These are phyloP conservation scores for Talaromyces sp. DNA, from an alignment of 2,329 filamentous ascomycete genomes.

Conservation along the genomic window DNA sequence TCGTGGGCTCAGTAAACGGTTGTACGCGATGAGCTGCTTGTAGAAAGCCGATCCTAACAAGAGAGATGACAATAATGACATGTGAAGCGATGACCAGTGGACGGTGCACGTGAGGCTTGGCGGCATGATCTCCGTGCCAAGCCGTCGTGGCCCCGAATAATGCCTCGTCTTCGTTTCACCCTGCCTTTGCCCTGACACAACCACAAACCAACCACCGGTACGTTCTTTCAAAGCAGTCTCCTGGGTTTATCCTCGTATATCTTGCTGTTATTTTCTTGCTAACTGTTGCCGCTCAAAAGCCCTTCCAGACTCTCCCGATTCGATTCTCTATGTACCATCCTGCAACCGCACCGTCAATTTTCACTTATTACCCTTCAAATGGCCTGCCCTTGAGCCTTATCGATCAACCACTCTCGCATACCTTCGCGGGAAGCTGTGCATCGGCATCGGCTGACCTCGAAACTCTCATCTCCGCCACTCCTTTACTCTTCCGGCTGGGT, in stretches of 20 bases:
- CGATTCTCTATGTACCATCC: constrained; percentile 33
- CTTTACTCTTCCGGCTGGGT: constrained; percentile 18
- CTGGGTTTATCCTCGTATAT: neutral
- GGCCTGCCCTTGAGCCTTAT: constrained; percentile 7
- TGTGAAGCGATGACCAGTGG: neutral
- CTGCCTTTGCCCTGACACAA: neutral
- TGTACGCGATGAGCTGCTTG: neutral
- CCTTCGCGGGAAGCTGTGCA: neutral
- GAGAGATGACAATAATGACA: neutral
- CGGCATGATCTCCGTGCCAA: neutral
- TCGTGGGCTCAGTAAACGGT: neutral
- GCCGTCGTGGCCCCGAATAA: neutral
- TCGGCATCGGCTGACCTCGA: neutral
- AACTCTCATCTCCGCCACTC: neutral
- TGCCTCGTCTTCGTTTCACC: neutral
- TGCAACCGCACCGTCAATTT: constrained; percentile 20
- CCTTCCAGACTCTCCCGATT: neutral
- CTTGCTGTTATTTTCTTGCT: neutral
- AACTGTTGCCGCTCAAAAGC: neutral
- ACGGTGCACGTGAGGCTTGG: neutral
- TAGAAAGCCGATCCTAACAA: neutral
- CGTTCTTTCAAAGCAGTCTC: neutral
- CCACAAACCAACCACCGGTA: neutral
- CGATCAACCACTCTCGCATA: neutral
- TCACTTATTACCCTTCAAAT: neutral